Base-by-base conservation (phyloP, 108 stramenopile species). In the Seminavis robusta region DNA sequence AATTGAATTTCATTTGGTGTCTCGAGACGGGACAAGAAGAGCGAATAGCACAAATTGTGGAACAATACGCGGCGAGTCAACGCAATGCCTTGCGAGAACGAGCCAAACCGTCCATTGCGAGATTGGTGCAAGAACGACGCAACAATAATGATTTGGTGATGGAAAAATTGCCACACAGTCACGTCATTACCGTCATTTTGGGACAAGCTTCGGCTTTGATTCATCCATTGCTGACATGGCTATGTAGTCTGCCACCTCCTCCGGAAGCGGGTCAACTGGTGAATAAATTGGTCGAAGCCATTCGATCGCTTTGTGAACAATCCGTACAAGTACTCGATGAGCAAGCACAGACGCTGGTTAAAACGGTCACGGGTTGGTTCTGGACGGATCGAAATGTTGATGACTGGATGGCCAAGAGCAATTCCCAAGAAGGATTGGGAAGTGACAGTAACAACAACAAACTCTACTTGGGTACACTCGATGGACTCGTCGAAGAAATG, bases 151-250 rank as follows among this genome's bases (percentile, higher is more conserved):
- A n/a, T n/a, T n/a, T n/a, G n/a, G n/a, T n/a, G n/a, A n/a, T n/a
- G n/a, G n/a, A 65, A 56, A 46, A 61, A 23, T 74, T 65, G 39
- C 51, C 41, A 8, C 86, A 92, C 67, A 66, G 80, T 1, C 73
- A 80, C 31, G 74, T 79, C 20, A 48, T 88, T 9, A 79, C 86
- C 13, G 71, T 79, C 9, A 73, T 92, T 42, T 53, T 92, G 24
- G 84, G 84, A 17, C 84, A 92, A 59, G 82, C 86, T 0, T 69
- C 65, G 38, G 69, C 79, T 19, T 55, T 92, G 54, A 80, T 88
- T 42, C 84, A 92, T 60, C 90, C 90, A n/a, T 52, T 92, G 28
- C 50, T 74, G n/a, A 57, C 70, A 23, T 92, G 90, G 90, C 71
- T 65, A 51, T 67, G 73, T 26, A 70, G 61, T n/a, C 33, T 92